Percentiles rank a stretch among this genome's conserved stretches.
Evolutionary conservation across 768 basidiomycete species (phyloP).

Genomic region (Trichaptum fuscoviolaceum): DNA sequence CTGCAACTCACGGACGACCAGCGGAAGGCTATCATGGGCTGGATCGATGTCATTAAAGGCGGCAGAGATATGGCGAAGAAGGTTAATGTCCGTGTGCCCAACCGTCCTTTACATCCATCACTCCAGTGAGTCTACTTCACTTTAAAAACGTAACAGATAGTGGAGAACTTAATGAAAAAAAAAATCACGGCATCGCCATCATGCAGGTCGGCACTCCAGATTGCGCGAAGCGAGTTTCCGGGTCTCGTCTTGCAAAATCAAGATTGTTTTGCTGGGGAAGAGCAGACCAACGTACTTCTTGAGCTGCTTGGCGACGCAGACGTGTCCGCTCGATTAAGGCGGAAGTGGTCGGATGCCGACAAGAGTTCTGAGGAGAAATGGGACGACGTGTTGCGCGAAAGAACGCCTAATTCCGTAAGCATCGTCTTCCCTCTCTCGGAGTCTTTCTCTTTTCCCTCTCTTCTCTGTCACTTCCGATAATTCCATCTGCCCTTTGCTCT

Average conservation of each 20-base stretch:
- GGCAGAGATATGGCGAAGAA: slow-evolving; percentile 79
- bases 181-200: neutral
- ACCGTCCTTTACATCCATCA: slow-evolving; percentile 53
- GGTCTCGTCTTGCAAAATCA: slow-evolving; percentile 76
- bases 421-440: too few species aligned
- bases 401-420: slow-evolving; percentile 1
- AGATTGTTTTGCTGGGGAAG: slow-evolving; percentile 66
- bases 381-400: slow-evolving; percentile 43
- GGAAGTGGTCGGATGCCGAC: slow-evolving; percentile 52
- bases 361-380: slow-evolving; percentile 69
- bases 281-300: slow-evolving; percentile 72
- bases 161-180: neutral
- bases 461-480: neutral
- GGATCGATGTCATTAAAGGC: slow-evolving; percentile 77
- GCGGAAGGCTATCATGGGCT: slow-evolving; percentile 79
- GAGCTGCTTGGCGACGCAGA: slow-evolving; percentile 64
- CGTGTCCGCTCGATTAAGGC: slow-evolving; percentile 42
- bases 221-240: slow-evolving; percentile 52
- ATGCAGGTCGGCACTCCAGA: slow-evolving; percentile 30
- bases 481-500: neutral
- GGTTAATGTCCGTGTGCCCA: slow-evolving; percentile 58
- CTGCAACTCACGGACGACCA: slow-evolving; percentile 90
- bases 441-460: too few species aligned
- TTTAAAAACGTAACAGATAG: slow-evolving; percentile 3
- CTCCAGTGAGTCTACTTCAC: slow-evolving; percentile 47